Conservation (phyloP, 108 stramenopile species). For the Seminavis robusta region DNA sequence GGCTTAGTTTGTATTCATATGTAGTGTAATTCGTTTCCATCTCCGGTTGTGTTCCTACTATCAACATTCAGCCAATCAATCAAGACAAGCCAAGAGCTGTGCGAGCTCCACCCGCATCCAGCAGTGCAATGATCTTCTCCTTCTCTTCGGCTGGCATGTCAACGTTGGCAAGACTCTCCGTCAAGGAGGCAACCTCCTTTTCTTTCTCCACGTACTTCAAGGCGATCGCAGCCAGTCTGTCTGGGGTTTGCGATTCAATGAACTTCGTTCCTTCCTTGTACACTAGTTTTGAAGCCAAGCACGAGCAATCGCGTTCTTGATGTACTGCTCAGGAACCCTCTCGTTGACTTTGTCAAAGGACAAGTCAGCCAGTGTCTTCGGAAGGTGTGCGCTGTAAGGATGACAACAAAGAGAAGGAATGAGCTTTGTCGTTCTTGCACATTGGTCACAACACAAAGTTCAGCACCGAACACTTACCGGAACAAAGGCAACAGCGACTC, state of each 20-base stretch:
- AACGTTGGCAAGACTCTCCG: conserved; percentile 38
- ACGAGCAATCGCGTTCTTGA: conserved; percentile 89
- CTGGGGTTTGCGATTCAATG: conserved; percentile 67
- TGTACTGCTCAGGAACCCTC: conserved; percentile 89
- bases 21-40: too few relatives aligned
- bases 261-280: conserved; percentile 97
- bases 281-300: conserved; percentile 91
- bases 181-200: conserved; percentile 64
- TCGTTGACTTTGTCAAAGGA: conserved; percentile 75
- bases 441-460: not conserved
- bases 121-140: conserved; percentile 57
- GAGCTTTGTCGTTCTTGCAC: not conserved
- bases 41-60: too few relatives aligned
- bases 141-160: conserved; percentile 71
- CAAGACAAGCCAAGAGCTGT: conserved; percentile 63
- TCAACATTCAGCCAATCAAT: too few relatives aligned
- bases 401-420: conserved; percentile 1
- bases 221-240: conserved; percentile 65
- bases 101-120: conserved; percentile 83
- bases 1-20: too few relatives aligned
- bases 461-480: conserved; percentile 31
- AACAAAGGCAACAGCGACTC: conserved; percentile 73
- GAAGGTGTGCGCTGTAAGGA: conserved; percentile 90
- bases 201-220: conserved; percentile 79
- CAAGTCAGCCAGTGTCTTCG: conserved; percentile 84